A percentile compares a stretch with the other conserved stretches of the same genome.
These are phyloP conservation scores for Trichoderma polysporum DNA, from an alignment of 2,329 filamentous ascomycete species.

Conservation along the genomic window DNA sequence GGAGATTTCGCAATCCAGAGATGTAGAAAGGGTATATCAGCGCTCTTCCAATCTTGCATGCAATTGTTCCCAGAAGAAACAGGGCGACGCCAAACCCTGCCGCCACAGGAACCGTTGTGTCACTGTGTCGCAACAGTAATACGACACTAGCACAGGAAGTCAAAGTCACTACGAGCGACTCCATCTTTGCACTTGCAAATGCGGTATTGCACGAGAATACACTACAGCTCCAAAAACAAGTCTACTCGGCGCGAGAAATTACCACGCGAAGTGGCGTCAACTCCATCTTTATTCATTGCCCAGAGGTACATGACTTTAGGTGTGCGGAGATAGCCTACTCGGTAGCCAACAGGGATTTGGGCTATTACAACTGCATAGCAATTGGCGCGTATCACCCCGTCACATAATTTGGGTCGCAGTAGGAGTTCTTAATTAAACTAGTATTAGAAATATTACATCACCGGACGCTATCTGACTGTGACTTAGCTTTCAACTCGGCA, in stretches of 20 bases:
- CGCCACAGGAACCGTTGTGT: background rate
- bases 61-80: background rate
- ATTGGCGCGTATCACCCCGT: background rate
- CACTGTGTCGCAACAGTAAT: background rate
- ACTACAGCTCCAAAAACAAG: background rate
- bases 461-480: background rate
- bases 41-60: background rate
- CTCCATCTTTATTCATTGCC: background rate
- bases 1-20: constrained; percentile 12
- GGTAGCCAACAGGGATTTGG: background rate
- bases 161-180: constrained; percentile 4
- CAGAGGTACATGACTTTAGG: background rate
- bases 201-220: background rate
- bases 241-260: background rate
- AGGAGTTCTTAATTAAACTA: background rate
- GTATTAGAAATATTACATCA: background rate
- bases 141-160: background rate
- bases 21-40: constrained; percentile 16
- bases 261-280: background rate
- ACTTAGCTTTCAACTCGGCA: background rate
- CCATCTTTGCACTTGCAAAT: background rate
- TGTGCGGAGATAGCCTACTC: background rate
- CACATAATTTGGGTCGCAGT: too few species aligned
- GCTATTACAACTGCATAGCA: background rate
- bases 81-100: background rate